phyloP scores from a whole-genome alignment of 352 stramenopile species.

The Globisporangium acanthophoron region DNA sequence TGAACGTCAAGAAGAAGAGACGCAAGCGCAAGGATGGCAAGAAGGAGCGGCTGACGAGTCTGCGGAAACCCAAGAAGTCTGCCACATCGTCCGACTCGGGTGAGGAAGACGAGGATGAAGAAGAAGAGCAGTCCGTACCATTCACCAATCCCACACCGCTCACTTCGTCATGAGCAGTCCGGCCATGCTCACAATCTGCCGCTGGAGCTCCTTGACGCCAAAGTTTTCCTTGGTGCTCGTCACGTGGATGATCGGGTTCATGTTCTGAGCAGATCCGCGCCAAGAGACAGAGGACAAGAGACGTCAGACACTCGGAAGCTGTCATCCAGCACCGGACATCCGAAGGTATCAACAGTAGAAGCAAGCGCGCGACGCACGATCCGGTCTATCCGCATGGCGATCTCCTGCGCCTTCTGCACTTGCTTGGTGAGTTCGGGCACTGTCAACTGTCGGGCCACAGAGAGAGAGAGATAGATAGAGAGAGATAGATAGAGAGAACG shows the following conservation, averaged over 20 bases:
- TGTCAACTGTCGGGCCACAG: slow-evolving; percentile 20
- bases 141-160: neutral
- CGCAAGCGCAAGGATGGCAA: slow-evolving; percentile 8
- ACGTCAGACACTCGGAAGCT: neutral
- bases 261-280: slow-evolving; percentile 32
- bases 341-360: neutral
- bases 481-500: neutral
- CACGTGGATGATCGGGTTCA: slow-evolving; percentile 80
- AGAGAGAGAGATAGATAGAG: neutral
- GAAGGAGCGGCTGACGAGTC: slow-evolving; percentile 4
- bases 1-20: slow-evolving; percentile 1
- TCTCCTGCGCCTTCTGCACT: slow-evolving; percentile 43
- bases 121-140: neutral
- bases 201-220: slow-evolving; percentile 71
- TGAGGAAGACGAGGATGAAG: neutral
- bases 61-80: neutral
- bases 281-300: neutral
- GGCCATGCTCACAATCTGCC: slow-evolving; percentile 62
- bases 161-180: slow-evolving; percentile 29
- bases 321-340: too few species aligned
- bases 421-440: slow-evolving; percentile 37
- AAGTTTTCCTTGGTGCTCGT: slow-evolving; percentile 74
- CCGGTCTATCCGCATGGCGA: slow-evolving; percentile 38
- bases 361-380: slow-evolving; percentile 25
- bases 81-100: neutral